Conservation (phyloP, 2,329 filamentous ascomycete species). For the Rugonectria rugulosa region DNA sequence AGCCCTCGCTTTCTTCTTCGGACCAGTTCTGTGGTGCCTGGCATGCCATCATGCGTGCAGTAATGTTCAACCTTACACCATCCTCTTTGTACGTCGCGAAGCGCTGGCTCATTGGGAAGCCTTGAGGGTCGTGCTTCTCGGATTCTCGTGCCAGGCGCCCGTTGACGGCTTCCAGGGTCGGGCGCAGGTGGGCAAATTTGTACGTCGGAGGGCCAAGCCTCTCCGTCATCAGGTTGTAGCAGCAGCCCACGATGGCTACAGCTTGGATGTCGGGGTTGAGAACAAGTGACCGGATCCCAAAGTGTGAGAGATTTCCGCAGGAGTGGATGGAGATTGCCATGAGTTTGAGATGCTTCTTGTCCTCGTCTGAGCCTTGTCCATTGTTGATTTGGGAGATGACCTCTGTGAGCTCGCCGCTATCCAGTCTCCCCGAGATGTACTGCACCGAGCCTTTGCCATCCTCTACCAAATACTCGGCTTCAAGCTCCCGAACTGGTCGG, state of each 20-base stretch:
- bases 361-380: conserved; percentile 26
- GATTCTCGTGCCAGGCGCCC: conserved; percentile 74
- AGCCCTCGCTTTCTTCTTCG: conserved; percentile 77
- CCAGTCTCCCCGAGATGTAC: conserved; percentile 78
- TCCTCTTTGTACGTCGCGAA: conserved; percentile 65
- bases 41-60: conserved; percentile 96
- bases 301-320: conserved; percentile 96
- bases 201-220: conserved; percentile 85
- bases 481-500: conserved; percentile 57
- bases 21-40: conserved; percentile 97
- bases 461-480: conserved; percentile 60
- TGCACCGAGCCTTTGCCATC: conserved; percentile 75
- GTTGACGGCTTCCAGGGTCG: conserved; percentile 70
- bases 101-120: conserved; percentile 88
- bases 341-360: conserved; percentile 56
- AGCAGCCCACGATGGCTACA: conserved; percentile 97
- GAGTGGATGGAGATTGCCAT: conserved; percentile 97
- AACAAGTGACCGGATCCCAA: conserved; percentile 85
- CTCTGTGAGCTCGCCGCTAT: conserved; percentile 74
- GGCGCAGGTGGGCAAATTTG: conserved; percentile 81
- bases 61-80: conserved; percentile 90
- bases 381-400: conserved; percentile 69
- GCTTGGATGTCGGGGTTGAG: conserved; percentile 85
- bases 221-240: conserved; percentile 96
- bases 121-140: conserved; percentile 81